These are phyloP conservation scores for Polygonum aviculare DNA, from an alignment of 148 eudicot genomes.

Conservation along the genomic window DNA sequence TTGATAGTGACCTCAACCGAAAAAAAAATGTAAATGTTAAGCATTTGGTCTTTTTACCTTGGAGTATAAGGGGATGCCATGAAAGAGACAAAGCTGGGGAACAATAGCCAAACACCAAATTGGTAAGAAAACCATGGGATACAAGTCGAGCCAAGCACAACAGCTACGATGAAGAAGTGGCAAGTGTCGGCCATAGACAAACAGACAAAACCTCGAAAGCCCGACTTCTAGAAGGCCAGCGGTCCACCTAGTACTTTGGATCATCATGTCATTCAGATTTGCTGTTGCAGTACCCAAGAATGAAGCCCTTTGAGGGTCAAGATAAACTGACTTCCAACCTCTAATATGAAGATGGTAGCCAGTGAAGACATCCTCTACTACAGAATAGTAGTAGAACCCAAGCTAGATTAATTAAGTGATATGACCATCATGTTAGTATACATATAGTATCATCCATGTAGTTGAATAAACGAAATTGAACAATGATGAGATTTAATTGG, in stretches of 20 bases:
- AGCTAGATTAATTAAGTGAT: slow-evolving; percentile 19
- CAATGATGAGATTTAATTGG: slow-evolving; percentile 4
- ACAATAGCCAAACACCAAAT: slow-evolving; percentile 27
- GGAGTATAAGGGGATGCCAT: slow-evolving; percentile 48
- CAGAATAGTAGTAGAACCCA: slow-evolving; percentile 42
- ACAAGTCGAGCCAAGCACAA: slow-evolving; percentile 18
- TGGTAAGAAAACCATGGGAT: slow-evolving; percentile 27
- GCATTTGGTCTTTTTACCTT: slow-evolving; percentile 20
- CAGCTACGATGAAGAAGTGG: slow-evolving; percentile 30
- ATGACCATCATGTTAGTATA: background rate
- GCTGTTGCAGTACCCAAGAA: slow-evolving; percentile 51
- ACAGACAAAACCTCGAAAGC: slow-evolving; percentile 45
- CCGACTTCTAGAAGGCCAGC: slow-evolving; percentile 38
- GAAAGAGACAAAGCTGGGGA: slow-evolving; percentile 53
- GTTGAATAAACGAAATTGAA: slow-evolving; percentile 17
- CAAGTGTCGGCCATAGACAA: slow-evolving; percentile 28
- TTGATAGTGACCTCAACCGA: too few species aligned
- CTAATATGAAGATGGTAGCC: slow-evolving; percentile 29
- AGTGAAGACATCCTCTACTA: slow-evolving; percentile 57
- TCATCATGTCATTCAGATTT: slow-evolving; percentile 38
- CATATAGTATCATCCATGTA: background rate
- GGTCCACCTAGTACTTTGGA: slow-evolving; percentile 49
- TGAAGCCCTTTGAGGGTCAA: slow-evolving; percentile 39
- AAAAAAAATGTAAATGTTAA: background rate
- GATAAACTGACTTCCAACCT: slow-evolving; percentile 61